Base-by-base conservation (phyloP, 2,329 filamentous ascomycete species). In the Triangularia verruculosa region DNA sequence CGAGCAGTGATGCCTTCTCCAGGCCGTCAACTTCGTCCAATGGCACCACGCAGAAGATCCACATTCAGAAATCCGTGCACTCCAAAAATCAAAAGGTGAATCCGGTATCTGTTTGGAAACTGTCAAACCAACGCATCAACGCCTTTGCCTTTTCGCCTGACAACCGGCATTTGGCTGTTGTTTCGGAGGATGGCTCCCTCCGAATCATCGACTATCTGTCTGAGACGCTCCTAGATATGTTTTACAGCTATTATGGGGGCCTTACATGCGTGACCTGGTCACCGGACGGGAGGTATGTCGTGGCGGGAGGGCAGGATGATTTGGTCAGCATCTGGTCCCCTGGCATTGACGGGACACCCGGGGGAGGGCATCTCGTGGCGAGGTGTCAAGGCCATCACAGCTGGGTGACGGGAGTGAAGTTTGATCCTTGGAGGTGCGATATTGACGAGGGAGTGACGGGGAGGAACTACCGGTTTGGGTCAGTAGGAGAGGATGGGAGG, bases 391-490 rank as follows among this genome's bases (percentile, higher is more conserved):
- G 95, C 2, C 95, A 99, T 77, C 90, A 96, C 68, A 97, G 93
- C 4, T 99, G 93, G 93, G 93, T 99, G 0, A 93, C 92, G 3
- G 88, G 89, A 15, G 92, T 99, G 43, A 92, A 92, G 3, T 99
- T 98, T 74, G 95, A 99, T 74, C 93, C 93, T 0, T 99, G 95
- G 95, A 86, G 93, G 67, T 99, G 95, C 73, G 95, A 99, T 73
- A 6, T 47, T 9, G 39, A 47, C 7, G 39, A 47, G n/a, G 8
- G 4, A 17, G n/a, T 9, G 39, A 47, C 39, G 17, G 92, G 96
- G 74, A 87, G 90, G 70, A 98, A 92, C 71, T 99, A 99, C 77
- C 87, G 95, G 1, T 97, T 99, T 72, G 95, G 95, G 28, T 97
- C 92, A 71, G 94, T 99, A 0, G 95, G 94, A 13, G 94, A 98